A percentile compares a stretch with the other conserved stretches of the same genome.
phyloP scores from a whole-genome alignment of 1,284 basidiomycete species.

The Cystobasidiaceae sp. region DNA sequence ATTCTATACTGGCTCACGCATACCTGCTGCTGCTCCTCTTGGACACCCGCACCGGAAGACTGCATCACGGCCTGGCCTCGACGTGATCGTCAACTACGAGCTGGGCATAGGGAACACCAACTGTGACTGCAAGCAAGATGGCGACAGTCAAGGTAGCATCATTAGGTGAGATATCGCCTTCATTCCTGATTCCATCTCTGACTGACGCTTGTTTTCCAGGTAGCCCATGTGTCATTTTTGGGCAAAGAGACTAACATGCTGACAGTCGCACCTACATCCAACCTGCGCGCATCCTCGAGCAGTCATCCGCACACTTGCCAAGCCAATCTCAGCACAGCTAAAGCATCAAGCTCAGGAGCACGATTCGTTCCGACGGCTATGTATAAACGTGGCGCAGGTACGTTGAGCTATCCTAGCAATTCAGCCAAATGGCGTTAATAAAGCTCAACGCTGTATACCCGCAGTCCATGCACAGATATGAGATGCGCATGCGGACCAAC shows the following conservation, averaged over 20 bases:
- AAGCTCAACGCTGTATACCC: neutral
- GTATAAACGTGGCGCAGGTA: constrained; percentile 34
- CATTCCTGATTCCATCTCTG: too few relatives aligned
- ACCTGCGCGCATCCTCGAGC: neutral
- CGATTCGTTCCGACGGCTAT: constrained; percentile 29
- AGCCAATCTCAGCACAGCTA: constrained; percentile 36
- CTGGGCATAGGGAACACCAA: neutral
- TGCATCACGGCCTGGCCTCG: neutral
- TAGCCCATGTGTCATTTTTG: neutral
- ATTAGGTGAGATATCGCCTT: neutral
- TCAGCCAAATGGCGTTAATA: too few relatives aligned
- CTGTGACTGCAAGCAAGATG: neutral
- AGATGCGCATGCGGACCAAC: constrained; percentile 27
- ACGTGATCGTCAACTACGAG: neutral
- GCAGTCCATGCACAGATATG: constrained; percentile 23
- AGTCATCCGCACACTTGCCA: constrained; percentile 35
- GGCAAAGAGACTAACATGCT: neutral
- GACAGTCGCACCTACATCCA: neutral
- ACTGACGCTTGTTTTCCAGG: neutral
- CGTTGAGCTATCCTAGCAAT: too few relatives aligned
- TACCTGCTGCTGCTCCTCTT: neutral
- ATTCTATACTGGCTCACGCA: too few relatives aligned
- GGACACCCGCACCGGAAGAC: neutral
- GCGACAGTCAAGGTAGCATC: constrained; percentile 27
- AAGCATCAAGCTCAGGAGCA: constrained; percentile 37